phyloP scores from a whole-genome alignment of 106 monocot genomes.

The Dendrobium chrysotoxum region DNA sequence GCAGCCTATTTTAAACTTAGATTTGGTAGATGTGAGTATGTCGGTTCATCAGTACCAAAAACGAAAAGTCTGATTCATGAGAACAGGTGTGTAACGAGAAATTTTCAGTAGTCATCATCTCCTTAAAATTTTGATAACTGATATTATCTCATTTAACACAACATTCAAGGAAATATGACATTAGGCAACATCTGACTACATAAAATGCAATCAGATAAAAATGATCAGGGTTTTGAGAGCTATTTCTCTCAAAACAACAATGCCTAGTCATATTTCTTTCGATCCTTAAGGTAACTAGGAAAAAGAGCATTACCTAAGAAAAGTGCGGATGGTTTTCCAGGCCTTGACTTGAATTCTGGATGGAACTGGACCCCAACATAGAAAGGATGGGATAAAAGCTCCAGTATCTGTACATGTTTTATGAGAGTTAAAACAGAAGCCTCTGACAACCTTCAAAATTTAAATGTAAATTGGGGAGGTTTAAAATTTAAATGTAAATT shows the following conservation, averaged over 20 bases:
- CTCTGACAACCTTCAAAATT: background rate
- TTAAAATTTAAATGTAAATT: background rate
- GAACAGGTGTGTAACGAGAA: too few relatives aligned
- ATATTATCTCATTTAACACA: background rate
- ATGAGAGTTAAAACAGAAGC: background rate
- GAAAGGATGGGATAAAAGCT: slow-evolving; percentile 65
- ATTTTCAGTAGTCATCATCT: background rate
- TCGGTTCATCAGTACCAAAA: too few relatives aligned
- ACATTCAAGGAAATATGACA: background rate
- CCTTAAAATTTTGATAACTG: background rate
- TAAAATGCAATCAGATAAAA: background rate
- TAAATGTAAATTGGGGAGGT: too few relatives aligned
- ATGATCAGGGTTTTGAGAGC: background rate
- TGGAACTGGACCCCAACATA: slow-evolving; percentile 83
- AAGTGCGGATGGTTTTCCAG: slow-evolving; percentile 69
- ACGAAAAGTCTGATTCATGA: too few relatives aligned
- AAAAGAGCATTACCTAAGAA: slow-evolving; percentile 46
- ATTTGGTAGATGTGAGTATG: too few relatives aligned
- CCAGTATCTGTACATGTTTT: slow-evolving; percentile 40
- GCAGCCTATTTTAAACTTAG: too few relatives aligned
- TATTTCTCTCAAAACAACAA: background rate
- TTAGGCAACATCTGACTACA: background rate
- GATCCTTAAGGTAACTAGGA: background rate
- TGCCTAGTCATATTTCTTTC: background rate
- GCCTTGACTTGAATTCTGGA: slow-evolving; percentile 90